Base-by-base conservation (phyloP, 2,329 filamentous ascomycete species). In the Colletotrichum lentis region DNA sequence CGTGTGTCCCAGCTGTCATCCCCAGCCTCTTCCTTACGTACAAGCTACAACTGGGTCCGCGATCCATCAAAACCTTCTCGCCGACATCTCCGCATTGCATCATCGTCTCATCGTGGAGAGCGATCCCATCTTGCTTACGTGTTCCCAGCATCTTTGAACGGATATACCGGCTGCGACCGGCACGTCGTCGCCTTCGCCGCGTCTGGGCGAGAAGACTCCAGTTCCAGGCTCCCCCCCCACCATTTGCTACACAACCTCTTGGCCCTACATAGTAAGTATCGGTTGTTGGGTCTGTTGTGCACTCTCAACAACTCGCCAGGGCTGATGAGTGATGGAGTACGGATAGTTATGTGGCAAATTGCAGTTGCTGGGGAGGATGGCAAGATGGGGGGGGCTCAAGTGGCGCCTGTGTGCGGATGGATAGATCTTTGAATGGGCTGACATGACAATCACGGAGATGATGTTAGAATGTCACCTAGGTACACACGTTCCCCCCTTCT, bases 11-110 rank as follows among this genome's bases (percentile, higher is more conserved):
- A 10, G 31, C 39, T 35, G 5, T 31, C 18, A 55, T 50, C 49
- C 65, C 67, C 69, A 55, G 59, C 62, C 64, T 58, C 64, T 54
- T 47, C 24, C 22, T 39, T 24, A 24, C 4, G 8, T 35, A 35
- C 31, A 31, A 31, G 27, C 27, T 46, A 27, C 47, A 47, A 59
- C 54, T 44, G 61, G 62, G 55, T 47, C 61, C 31, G 54, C 57
- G 55, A 56, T 52, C 39, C 43, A 59, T 49, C n/a, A n/a, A 59
- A 37, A 12, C 47, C 46, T n/a, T n/a, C 43, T 22, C 43, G 35
- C 53, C 31, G 61, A 55, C 31, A 59, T 35, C 61, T 68, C 65
- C 55, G 54, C 55, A 65, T 68, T 68, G 62, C 65, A 65, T 68
- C 65, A 68, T 68, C 47, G 31, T 37, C 47, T 43, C 53, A 18